These are phyloP conservation scores for Cardamine resedifolia DNA, from an alignment of 345 rosid species.

Conservation along the genomic window DNA sequence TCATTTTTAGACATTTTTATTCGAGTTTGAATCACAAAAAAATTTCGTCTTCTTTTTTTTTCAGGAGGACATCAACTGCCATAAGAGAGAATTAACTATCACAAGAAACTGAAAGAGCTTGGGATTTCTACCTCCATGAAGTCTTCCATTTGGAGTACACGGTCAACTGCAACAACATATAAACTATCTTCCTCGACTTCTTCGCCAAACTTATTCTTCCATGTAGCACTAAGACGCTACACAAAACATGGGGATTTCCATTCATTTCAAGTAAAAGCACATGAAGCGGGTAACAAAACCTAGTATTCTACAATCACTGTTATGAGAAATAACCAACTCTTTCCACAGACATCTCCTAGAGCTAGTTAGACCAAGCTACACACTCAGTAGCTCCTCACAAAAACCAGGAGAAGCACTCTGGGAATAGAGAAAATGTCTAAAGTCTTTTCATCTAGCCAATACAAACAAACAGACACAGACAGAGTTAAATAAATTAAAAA, in stretches of 20 bases:
- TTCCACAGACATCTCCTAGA: background rate
- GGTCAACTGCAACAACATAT: slow-evolving; percentile 60
- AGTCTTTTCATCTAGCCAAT: slow-evolving; percentile 9
- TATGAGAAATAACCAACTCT: background rate
- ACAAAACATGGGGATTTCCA: slow-evolving; percentile 1
- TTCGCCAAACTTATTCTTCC: slow-evolving; percentile 79
- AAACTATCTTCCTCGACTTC: slow-evolving; percentile 56
- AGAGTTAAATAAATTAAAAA: background rate
- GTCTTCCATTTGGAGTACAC: slow-evolving; percentile 85
- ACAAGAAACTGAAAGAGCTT: background rate
- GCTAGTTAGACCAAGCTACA: slow-evolving; percentile 7
- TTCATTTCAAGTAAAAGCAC: background rate
- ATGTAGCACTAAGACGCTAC: slow-evolving; percentile 64
- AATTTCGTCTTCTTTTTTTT: background rate
- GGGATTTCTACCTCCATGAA: slow-evolving; percentile 65
- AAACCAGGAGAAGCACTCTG: background rate
- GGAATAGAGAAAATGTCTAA: background rate
- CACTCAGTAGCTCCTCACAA: background rate
- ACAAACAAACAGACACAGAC: background rate
- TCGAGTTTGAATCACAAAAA: slow-evolving; percentile 1
- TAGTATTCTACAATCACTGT: background rate
- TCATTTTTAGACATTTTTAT: no score
- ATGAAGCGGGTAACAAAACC: background rate
- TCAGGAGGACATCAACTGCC: background rate
- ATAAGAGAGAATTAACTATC: background rate